Percentiles rank a stretch among this genome's conserved stretches.
Conservation (phyloP, 139 green algal genomes). For the Micromonas pusilla region DNA sequence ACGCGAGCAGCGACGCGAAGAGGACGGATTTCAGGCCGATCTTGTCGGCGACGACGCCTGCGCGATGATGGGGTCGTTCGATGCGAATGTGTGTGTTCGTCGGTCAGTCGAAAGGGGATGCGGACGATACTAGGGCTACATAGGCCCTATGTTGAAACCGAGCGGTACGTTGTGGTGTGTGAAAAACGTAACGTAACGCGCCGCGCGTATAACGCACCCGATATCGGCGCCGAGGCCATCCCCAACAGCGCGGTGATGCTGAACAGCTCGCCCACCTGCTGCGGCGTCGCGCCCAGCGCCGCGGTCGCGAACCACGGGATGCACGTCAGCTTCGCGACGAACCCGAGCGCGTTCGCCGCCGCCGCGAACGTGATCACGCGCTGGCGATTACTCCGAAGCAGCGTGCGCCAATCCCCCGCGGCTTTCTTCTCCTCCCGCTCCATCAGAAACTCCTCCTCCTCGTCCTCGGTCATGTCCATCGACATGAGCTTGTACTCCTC, state of each 20-base stretch:
- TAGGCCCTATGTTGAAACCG: no score
- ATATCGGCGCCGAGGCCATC: constrained; percentile 7
- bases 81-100: no score
- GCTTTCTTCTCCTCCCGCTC: not conserved
- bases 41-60: constrained; percentile 3
- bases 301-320: constrained; percentile 8
- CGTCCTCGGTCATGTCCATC: not conserved
- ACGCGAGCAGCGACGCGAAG: not conserved
- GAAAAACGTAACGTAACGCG: no score
- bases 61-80: no score
- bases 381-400: not conserved
- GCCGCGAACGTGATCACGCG: not conserved
- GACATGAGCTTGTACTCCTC: not conserved
- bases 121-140: no score
- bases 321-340: constrained; percentile 23
- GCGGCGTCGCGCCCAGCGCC: constrained; percentile 1
- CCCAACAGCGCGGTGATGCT: constrained; percentile 11
- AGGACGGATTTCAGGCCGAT: not conserved
- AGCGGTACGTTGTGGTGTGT: no score
- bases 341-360: constrained; percentile 17
- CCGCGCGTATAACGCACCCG: no score
- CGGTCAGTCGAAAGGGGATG: no score
- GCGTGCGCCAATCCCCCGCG: not conserved
- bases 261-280: constrained; percentile 17
- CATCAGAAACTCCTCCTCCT: not conserved